Evolutionary conservation across 345 rosid genomes (phyloP), one percentile per base, ranked within the genome.

Genomic region (Theobroma cacao): DNA sequence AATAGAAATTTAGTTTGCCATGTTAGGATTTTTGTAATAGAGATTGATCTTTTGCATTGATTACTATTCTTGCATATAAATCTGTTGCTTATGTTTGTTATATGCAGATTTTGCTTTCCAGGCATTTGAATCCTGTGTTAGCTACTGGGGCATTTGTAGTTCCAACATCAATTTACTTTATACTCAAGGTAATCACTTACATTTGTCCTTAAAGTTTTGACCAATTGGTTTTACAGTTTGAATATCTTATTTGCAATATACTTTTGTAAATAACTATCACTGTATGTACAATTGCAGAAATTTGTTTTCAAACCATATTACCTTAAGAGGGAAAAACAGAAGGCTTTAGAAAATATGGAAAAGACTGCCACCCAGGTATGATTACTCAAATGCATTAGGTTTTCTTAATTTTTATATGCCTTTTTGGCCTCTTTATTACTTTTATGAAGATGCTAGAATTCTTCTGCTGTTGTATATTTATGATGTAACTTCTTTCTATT

Each of bases 101-200:
- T 22, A 17, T 88, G 87, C 97, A 96, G 98, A 84, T 96, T 82
- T 87, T 96, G 84, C 97, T 97, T 75, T 85, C 97, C 50, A 79
- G 89, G 52, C 79, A 86, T 83, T 77, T 91, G 72, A 82, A 79
- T 87, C 88, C 91, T 66, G 45, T 86, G 52, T 88, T 97, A 77
- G 95, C 93, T 30, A 80, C 91, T 17, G 96, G 98, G 84, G 98
- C 97, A 26, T 90, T 97, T 65, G 31, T 91, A 65, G 62, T 97
- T 80, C 99, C 98, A 56, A 85, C 97, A 77, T 94, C 99, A 50
- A 62, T 89, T 58, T 97, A 89, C 94, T 91, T 97, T 80, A 79
- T 90, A 81, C 87, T 94, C n/a, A 91, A 97, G 98, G 99, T 94
- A 80, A 77, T 74, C 70, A 55, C 47, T 60, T 45, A 75, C 36